Evolutionary conservation across 345 rosid species (phyloP).

Genomic region (Euphorbia lathyris): DNA sequence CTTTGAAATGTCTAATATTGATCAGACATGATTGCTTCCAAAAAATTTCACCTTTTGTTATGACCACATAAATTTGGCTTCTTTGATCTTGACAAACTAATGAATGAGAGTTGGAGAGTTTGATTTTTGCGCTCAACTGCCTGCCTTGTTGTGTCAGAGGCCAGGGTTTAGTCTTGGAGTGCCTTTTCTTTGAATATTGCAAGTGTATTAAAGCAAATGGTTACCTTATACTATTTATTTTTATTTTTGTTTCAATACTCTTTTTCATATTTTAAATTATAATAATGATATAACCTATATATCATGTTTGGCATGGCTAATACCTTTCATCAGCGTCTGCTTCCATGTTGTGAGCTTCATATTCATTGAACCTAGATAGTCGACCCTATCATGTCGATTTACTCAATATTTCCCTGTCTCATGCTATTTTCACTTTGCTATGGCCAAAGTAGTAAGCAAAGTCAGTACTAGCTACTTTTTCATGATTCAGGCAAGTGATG

Average conservation of each 20-base stretch:
- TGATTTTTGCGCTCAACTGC: neutral
- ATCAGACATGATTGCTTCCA: neutral
- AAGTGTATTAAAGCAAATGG: neutral
- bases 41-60: neutral
- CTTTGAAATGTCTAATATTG: neutral
- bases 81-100: neutral
- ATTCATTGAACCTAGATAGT: neutral
- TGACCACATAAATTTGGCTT: neutral
- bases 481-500: constrained; percentile 13
- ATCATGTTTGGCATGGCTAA: neutral
- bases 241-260: neutral
- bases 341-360: neutral
- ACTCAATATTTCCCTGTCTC: neutral
- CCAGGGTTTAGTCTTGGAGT: neutral
- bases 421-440: neutral
- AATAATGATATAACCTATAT: neutral
- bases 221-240: neutral
- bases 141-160: neutral
- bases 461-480: constrained; percentile 12
- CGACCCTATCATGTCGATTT: neutral
- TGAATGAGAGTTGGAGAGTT: neutral
- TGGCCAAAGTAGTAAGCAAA: constrained; percentile 3
- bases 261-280: constrained; percentile 7
- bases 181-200: neutral
- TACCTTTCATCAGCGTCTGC: neutral